phyloP scores from a whole-genome alignment of 352 stramenopile species.

The Phytophthora palmivora region DNA sequence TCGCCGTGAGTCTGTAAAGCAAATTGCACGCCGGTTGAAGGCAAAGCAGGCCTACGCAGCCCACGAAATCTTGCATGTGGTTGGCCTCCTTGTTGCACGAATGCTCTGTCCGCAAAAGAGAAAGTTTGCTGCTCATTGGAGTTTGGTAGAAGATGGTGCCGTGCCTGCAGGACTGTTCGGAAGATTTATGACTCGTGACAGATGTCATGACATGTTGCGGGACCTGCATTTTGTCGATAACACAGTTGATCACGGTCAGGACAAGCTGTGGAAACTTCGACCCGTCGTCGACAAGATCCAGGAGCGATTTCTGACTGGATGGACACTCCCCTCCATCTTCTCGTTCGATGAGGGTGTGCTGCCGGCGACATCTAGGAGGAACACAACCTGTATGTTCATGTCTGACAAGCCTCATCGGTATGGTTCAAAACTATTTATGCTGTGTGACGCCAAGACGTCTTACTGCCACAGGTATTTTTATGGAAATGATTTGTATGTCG shows the following conservation, averaged over 20 bases:
- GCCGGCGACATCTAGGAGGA: constrained; percentile 26
- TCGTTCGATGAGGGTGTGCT: constrained; percentile 46
- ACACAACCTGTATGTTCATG: constrained; percentile 42
- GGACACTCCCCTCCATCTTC: constrained; percentile 9
- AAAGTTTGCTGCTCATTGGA: constrained; percentile 31
- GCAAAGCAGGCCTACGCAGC: not conserved
- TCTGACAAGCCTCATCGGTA: constrained; percentile 26
- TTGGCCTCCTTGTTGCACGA: constrained; percentile 33
- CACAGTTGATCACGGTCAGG: not conserved
- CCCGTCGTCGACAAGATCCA: constrained; percentile 15
- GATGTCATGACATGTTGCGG: constrained; percentile 14
- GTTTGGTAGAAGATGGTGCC: constrained; percentile 6
- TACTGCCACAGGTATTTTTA: constrained; percentile 20
- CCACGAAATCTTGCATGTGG: constrained; percentile 18
- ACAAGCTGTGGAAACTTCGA: constrained; percentile 36
- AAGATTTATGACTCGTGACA: constrained; percentile 24
- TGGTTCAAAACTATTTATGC: no score
- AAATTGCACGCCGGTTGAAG: not conserved
- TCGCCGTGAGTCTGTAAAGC: not conserved
- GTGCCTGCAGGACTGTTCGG: constrained; percentile 23
- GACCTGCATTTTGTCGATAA: constrained; percentile 21
- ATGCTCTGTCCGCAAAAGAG: no score
- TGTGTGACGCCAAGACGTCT: no score
- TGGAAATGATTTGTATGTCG: no score
- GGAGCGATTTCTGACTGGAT: constrained; percentile 9